Evolutionary conservation across 1,139 yeast species (phyloP).

Genomic region (Candida smagusa): DNA sequence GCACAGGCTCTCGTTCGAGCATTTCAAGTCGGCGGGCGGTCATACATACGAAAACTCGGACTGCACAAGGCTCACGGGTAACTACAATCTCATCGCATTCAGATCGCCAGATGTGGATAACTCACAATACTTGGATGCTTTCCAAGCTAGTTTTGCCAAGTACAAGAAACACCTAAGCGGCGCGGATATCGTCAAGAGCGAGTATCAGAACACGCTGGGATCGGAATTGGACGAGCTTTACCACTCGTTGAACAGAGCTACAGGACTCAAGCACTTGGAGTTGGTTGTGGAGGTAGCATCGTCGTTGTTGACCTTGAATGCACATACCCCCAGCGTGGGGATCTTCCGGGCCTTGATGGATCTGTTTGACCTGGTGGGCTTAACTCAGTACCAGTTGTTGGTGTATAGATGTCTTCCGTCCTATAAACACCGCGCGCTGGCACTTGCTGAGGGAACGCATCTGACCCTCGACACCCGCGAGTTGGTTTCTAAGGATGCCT

Average conservation of each 20-base stretch:
- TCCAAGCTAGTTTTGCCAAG: slow-evolving; percentile 9
- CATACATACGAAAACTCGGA: slow-evolving; percentile 31
- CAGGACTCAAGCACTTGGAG: slow-evolving; percentile 17
- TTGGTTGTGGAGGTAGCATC: slow-evolving; percentile 19
- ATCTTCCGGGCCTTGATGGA: slow-evolving; percentile 26
- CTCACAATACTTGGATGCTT: slow-evolving; percentile 18
- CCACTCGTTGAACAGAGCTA: slow-evolving; percentile 1
- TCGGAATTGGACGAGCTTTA: slow-evolving; percentile 4
- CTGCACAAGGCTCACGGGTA: slow-evolving; percentile 16
- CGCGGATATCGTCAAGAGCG: neutral
- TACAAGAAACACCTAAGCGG: slow-evolving; percentile 3
- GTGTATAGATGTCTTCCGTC: slow-evolving; percentile 25
- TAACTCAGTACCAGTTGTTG: slow-evolving; percentile 26
- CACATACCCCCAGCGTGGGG: slow-evolving; percentile 21
- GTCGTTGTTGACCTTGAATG: slow-evolving; percentile 16
- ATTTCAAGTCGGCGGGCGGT: slow-evolving; percentile 31
- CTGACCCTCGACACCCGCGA: slow-evolving; percentile 16
- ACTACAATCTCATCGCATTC: slow-evolving; percentile 16
- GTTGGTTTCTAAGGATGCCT: slow-evolving; percentile 25
- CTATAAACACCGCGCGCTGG: slow-evolving; percentile 19
- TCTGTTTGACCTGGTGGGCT: slow-evolving; percentile 19
- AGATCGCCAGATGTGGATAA: slow-evolving; percentile 13
- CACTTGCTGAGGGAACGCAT: slow-evolving; percentile 24
- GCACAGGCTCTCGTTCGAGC: slow-evolving; percentile 20
- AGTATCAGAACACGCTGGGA: neutral